Evolutionary conservation across 306 rosid genomes (phyloP).

Genomic region (Cyclanthera cordifolia): DNA sequence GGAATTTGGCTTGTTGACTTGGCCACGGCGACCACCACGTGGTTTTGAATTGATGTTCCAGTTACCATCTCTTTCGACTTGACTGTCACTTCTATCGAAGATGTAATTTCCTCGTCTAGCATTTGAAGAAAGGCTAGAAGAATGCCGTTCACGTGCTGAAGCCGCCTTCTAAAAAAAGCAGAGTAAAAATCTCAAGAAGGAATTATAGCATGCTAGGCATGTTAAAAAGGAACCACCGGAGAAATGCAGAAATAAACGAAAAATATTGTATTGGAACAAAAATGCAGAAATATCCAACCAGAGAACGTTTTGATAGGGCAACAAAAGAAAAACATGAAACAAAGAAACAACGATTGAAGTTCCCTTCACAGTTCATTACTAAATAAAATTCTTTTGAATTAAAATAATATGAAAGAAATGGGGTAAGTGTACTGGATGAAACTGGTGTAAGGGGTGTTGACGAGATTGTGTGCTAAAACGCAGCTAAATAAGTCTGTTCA

Average conservation of each 20-base stretch:
- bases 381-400: background rate
- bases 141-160: constrained; percentile 59
- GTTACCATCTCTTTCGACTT: constrained; percentile 75
- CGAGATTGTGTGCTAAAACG: background rate
- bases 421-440: background rate
- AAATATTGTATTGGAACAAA: background rate
- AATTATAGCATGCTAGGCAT: constrained; percentile 4
- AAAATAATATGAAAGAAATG: background rate
- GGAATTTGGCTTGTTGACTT: constrained; percentile 49
- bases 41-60: constrained; percentile 68
- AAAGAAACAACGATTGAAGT: background rate
- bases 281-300: background rate
- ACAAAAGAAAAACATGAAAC: background rate
- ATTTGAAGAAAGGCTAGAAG: constrained; percentile 54
- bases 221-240: background rate
- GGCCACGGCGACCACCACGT: constrained; percentile 64
- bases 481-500: background rate
- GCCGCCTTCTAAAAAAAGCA: constrained; percentile 53
- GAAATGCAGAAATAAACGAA: background rate
- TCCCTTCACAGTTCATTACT: background rate
- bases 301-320: background rate
- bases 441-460: background rate
- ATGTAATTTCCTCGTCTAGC: constrained; percentile 62
- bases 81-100: constrained; percentile 69
- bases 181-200: constrained; percentile 10